Percentiles rank a stretch among this genome's conserved stretches.
phyloP scores from a whole-genome alignment of 2,329 filamentous ascomycete genomes.

The Neoarthrinium moseri region DNA sequence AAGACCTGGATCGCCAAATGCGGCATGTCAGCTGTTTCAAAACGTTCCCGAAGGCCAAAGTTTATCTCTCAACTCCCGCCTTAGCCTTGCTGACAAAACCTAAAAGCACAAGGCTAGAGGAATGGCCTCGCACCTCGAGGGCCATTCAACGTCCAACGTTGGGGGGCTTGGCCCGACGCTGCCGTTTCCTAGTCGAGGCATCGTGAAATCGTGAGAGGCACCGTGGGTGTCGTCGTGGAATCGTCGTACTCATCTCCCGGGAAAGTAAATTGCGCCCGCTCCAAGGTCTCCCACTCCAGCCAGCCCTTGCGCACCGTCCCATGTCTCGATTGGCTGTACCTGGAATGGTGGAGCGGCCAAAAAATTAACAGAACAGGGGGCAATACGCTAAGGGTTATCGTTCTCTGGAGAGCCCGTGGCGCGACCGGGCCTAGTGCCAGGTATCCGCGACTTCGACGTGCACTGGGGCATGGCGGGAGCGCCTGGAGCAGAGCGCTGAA shows the following conservation, averaged over 20 bases:
- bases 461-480: not conserved
- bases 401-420: not conserved
- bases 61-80: no score
- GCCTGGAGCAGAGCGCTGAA: not conserved
- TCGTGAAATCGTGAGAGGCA: no score
- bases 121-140: no score
- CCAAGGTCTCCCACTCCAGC: not conserved
- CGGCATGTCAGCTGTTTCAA: no score
- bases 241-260: slow-evolving; percentile 1
- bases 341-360: slow-evolving; percentile 10
- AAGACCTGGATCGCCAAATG: no score
- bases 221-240: no score
- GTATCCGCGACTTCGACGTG: not conserved
- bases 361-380: slow-evolving; percentile 5
- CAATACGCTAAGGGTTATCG: slow-evolving; percentile 4
- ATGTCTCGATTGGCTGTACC: slow-evolving; percentile 5
- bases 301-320: slow-evolving; percentile 2
- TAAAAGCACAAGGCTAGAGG: no score
- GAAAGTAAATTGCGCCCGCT: slow-evolving; percentile 8
- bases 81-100: no score
- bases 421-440: not conserved
- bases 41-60: no score
- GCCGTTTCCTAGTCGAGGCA: no score
- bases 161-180: no score
- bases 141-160: no score